phyloP scores from a whole-genome alignment of 495 filamentous ascomycete genomes.

The Pseudotulostoma volvatum region DNA sequence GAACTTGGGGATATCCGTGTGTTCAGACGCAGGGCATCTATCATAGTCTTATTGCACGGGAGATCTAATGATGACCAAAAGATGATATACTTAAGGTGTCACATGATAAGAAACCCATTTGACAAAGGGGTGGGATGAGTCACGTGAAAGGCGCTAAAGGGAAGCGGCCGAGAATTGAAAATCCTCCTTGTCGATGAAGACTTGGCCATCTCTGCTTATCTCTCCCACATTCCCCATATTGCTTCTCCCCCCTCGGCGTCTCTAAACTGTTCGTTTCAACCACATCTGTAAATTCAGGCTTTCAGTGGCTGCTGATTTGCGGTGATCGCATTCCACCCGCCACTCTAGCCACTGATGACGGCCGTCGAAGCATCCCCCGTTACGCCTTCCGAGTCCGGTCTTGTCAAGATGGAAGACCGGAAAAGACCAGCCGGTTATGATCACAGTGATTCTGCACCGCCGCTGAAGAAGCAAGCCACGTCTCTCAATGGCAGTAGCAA shows the following conservation, averaged over 20 bases:
- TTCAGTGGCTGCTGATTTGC: slow-evolving; percentile 24
- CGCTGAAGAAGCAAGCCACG: slow-evolving; percentile 68
- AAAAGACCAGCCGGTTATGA: slow-evolving; percentile 67
- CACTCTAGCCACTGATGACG: slow-evolving; percentile 56
- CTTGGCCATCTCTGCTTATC: slow-evolving; percentile 13
- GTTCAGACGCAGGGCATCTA: no score
- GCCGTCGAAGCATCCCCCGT: slow-evolving; percentile 55
- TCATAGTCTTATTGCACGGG: no score
- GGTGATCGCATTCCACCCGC: slow-evolving; percentile 19
- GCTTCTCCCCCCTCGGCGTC: slow-evolving; percentile 1
- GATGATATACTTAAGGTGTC: no score
- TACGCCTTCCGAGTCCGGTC: slow-evolving; percentile 50
- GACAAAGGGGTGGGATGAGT: slow-evolving; percentile 17
- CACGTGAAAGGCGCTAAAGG: slow-evolving; percentile 25
- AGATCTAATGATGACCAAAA: no score
- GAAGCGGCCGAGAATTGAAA: slow-evolving; percentile 18
- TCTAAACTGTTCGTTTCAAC: background rate
- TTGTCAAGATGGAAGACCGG: slow-evolving; percentile 93
- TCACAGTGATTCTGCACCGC: slow-evolving; percentile 63
- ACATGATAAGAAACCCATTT: no score
- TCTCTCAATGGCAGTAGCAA: slow-evolving; percentile 56
- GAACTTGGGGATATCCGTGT: no score
- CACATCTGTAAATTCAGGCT: slow-evolving; percentile 2
- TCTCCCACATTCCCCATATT: slow-evolving; percentile 15
- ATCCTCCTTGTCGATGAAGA: slow-evolving; percentile 24